Evolutionary conservation across 2,329 filamentous ascomycete genomes (phyloP), one percentile per base, ranked within the genome.

Genomic region (Pestalotiopsis sp.): DNA sequence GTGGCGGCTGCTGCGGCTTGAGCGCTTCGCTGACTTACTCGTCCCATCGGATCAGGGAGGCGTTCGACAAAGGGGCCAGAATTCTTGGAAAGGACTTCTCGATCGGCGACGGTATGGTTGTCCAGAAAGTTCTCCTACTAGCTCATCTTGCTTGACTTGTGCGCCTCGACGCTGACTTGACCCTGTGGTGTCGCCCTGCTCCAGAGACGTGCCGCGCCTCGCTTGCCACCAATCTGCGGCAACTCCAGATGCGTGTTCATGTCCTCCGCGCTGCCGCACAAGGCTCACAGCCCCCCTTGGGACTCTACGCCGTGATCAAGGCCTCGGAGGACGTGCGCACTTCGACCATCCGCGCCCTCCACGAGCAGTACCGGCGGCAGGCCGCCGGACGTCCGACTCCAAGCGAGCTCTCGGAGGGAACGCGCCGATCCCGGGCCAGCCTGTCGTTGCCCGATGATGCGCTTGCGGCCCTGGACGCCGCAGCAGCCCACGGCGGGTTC

Each of bases 281-380:
- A 11, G 64, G 68, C 1, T 69, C 70, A 1, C 17, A 71, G 7
- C 70, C 71, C 3, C 75, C 75, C 2, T 73, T 83, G 49, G 78
- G 77, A 66, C 75, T 83, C 39, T 70, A 76, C 20, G 77, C 77
- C 65, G 72, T 78, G 17, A 73, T 81, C 20, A 73, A 76, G 20
- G 73, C 74, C 6, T 82, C 79, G 3, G 81, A 82, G 69, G 73
- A 73, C 3, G 77, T 77, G 3, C 79, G 81, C 14, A 38, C 75
- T 1, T 72, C 73, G 20, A 74, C 76, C 27, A 64, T 82, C 9
- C 72, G 74, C 14, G 79, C 80, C 5, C 73, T 82, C 17, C 71
- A 76, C 6, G 77, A 77, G n/a, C 77, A 78, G 52, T 82, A 82
- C 70, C 74, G 74, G 17, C 80, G 80, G 7, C 67, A 80, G 11